Evolutionary conservation across 495 filamentous ascomycete species (phyloP), one percentile per base, ranked within the genome.

Genomic region (Penicillium pancosmium): DNA sequence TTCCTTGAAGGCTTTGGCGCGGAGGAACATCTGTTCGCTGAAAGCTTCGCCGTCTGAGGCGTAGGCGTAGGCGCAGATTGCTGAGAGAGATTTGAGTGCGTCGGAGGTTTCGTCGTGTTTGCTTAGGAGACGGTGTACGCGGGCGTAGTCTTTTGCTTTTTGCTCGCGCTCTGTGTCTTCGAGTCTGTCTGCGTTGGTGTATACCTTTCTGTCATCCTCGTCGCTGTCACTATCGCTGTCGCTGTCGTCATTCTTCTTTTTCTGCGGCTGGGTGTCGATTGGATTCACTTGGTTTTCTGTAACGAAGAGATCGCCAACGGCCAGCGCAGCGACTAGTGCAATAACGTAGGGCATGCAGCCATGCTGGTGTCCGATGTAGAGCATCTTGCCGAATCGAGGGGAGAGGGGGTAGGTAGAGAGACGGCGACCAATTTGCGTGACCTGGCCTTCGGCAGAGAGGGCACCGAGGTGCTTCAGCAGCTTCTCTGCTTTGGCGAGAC

Each of bases 381-480:
- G 79, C 74, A 98, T 97, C 52, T 93, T 89, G 7, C 92, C 86
- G 69, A 93, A 97, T 15, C 95, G 85, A 10, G 95, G 95, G 11
- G 89, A 90, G 21, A 98, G 79, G 5, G 95, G 95, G 68, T 95
- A 97, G 44, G 88, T 81, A 16, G 91, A 91, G 71, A 99, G 88
- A 56, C 90, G 86, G 16, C 81, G 81, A 7, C 95, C 95, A 15
- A 90, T 80, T 19, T 80, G 77, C 4, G 91, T 95, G 41, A 94
- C 84, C 64, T 89, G 84, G n/a, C 91, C 91, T 13, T 79, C 79
- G 8, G 81, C 67, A 10, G 84, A 82, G 27, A 91, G 77, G 5
- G 88, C 90, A 11, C 86, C 84, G 9, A 93, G 79, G 65, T 92
- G 89, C 41, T 82, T 85, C 9, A 97, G 76, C 7, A 97, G 81